Evolutionary conservation across 768 basidiomycete species (phyloP).

Genomic region (Lactarius evosmus): DNA sequence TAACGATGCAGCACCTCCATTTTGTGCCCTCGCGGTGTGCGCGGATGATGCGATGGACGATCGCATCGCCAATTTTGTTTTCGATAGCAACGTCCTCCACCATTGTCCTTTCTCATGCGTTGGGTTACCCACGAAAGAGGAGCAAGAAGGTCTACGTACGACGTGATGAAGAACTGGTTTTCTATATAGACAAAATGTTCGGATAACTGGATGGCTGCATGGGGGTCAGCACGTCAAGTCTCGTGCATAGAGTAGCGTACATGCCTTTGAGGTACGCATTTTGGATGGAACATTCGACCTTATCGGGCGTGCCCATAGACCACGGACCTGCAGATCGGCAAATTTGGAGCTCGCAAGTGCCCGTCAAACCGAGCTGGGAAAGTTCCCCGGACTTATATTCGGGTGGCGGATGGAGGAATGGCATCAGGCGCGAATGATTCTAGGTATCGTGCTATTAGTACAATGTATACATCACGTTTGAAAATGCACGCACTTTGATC

Average conservation of each 20-base stretch:
- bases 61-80: slow-evolving; percentile 92
- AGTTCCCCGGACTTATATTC: slow-evolving; percentile 87
- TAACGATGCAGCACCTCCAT: slow-evolving; percentile 92
- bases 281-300: slow-evolving; percentile 88
- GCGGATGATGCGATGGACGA: slow-evolving; percentile 85
- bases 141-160: slow-evolving; percentile 48
- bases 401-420: slow-evolving; percentile 88
- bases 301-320: slow-evolving; percentile 88
- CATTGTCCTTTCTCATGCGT: slow-evolving; percentile 52
- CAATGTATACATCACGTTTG: neutral
- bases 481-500: slow-evolving; percentile 65
- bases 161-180: slow-evolving; percentile 89
- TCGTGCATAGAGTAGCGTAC: neutral
- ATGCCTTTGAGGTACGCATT: slow-evolving; percentile 89
- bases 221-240: neutral
- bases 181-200: slow-evolving; percentile 99
- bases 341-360: slow-evolving; percentile 96
- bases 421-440: slow-evolving; percentile 92
- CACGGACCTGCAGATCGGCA: slow-evolving; percentile 94
- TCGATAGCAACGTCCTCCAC: slow-evolving; percentile 84
- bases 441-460: slow-evolving; percentile 33
- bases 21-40: slow-evolving; percentile 76
- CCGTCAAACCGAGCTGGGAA: slow-evolving; percentile 74
- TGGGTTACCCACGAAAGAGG: neutral
- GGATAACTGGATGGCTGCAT: slow-evolving; percentile 80